Evolutionary conservation across 352 stramenopile genomes (phyloP), one percentile per base, ranked within the genome.

Genomic region (Phytophthora aleatoria): DNA sequence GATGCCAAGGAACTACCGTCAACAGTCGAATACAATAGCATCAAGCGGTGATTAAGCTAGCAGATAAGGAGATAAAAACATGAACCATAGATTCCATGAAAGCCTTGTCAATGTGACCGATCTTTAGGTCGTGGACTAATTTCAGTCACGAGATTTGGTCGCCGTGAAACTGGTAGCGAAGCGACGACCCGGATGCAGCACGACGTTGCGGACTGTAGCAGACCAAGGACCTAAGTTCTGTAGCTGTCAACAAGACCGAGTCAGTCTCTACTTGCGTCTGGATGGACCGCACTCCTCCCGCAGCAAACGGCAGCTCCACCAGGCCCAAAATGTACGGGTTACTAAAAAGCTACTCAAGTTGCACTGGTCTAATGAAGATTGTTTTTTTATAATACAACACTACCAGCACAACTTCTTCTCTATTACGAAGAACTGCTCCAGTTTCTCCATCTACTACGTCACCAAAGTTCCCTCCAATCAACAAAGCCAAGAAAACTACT

Each of bases 391-490:
- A 9, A 3, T 53, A 8, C 15, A 66, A 38, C 30, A 10, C 24
- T 39, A 59, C 12, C 2, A 31, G 38, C 20, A 45, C 31, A 4
- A 31, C 24, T 20, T 35, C 50, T 9, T 74, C 66, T 50, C 66
- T 61, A 9, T 39, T 48, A 30, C 61, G 61, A 30, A 20, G 42
- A 61, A 7, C 12, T 28, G 39, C 42, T 45, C 38, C 52, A 41
- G 39, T 36, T 9, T 59, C 55, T 27, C 52, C 61, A 9, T 57
- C 24, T 7, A 12, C 49, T 12, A 54, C 33, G 5, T 66, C 60
- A 11, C 42, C 54, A 30, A 57, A 62, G 35, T 71, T 75, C 49
- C 62, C 67, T 52, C 49, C 42, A 8, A 71, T 76, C 49, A 71
- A 76, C 30, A 76, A 71, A 26, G 2, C 4, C 20, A 63, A 64